A percentile compares a stretch with the other conserved stretches of the same genome.
phyloP scores from a whole-genome alignment of 1,284 basidiomycete species.

The Cryptococcus maquisensis region DNA sequence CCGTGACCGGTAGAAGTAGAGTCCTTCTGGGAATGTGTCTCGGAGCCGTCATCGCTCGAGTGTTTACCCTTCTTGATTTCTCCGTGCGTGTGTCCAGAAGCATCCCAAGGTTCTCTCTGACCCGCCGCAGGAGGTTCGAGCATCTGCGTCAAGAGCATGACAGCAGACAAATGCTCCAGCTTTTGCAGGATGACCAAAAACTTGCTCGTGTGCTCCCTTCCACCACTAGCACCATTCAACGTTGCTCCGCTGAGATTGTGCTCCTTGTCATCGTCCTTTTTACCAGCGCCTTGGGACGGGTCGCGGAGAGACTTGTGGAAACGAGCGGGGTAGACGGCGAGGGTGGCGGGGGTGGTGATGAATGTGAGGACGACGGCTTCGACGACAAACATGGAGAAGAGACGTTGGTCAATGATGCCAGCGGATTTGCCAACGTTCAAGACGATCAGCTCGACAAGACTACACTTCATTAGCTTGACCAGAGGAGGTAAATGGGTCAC shows the following conservation, averaged over 20 bases:
- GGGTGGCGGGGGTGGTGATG: conserved; percentile 81
- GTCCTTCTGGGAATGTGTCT: background rate
- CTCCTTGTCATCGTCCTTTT: conserved; percentile 19
- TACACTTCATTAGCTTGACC: conserved; percentile 33
- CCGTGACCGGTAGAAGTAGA: background rate
- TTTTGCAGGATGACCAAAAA: conserved; percentile 86
- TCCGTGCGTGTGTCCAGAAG: conserved; percentile 56
- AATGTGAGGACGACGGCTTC: conserved; percentile 82
- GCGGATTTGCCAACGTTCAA: conserved; percentile 82
- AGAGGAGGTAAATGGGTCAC: conserved; percentile 28
- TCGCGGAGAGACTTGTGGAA: conserved; percentile 41
- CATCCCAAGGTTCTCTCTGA: conserved; percentile 59
- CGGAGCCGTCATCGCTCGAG: conserved; percentile 1
- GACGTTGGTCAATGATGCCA: conserved; percentile 66
- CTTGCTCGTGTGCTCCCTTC: conserved; percentile 33
- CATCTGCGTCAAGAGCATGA: conserved; percentile 55
- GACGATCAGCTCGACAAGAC: conserved; percentile 80
- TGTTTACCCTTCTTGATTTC: background rate
- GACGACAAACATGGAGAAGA: conserved; percentile 81
- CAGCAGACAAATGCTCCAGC: conserved; percentile 70
- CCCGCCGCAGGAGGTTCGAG: conserved; percentile 41
- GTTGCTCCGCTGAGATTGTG: conserved; percentile 29
- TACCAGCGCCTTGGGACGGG: background rate
- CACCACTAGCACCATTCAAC: conserved; percentile 28
- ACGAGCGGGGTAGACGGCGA: conserved; percentile 68